Evolutionary conservation across 176 grass and related monocot genomes (phyloP).

Genomic region (Oryza meridionalis): DNA sequence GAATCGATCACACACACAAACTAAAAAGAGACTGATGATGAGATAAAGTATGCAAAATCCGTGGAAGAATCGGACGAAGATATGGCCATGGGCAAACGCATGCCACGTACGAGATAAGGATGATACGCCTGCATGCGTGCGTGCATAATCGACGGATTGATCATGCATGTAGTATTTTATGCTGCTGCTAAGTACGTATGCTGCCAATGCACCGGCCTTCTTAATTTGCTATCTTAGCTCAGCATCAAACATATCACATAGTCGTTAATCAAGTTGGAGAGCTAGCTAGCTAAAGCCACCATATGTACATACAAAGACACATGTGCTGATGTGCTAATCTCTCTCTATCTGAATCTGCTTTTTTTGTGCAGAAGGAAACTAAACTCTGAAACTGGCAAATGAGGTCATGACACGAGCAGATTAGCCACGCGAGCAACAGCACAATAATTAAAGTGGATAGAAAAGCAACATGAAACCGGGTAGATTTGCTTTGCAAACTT

Average conservation of each 20-base stretch:
- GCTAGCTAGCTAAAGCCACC: not conserved
- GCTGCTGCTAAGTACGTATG: not conserved
- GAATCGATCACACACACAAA: not conserved
- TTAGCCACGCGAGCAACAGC: not conserved
- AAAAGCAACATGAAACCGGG: not conserved
- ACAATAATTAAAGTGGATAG: not conserved
- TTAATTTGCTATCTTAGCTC: not conserved
- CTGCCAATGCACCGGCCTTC: not conserved
- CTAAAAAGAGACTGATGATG: not conserved
- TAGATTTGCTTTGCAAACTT: not conserved
- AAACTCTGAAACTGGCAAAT: not conserved
- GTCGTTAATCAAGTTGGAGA: not conserved
- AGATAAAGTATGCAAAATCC: constrained; percentile 8
- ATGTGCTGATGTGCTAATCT: not conserved
- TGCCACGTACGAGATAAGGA: constrained; percentile 35
- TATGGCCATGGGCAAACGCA: not conserved
- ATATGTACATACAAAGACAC: not conserved
- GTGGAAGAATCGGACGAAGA: constrained; percentile 47
- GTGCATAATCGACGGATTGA: not conserved
- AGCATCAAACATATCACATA: constrained; percentile 14
- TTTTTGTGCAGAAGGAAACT: not conserved
- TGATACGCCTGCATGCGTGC: not conserved
- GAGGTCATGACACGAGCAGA: not conserved
- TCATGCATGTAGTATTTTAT: constrained; percentile 28
- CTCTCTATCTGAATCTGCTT: not conserved